Base-by-base conservation (phyloP, 208 protist genomes). In the Leishmania major region DNA sequence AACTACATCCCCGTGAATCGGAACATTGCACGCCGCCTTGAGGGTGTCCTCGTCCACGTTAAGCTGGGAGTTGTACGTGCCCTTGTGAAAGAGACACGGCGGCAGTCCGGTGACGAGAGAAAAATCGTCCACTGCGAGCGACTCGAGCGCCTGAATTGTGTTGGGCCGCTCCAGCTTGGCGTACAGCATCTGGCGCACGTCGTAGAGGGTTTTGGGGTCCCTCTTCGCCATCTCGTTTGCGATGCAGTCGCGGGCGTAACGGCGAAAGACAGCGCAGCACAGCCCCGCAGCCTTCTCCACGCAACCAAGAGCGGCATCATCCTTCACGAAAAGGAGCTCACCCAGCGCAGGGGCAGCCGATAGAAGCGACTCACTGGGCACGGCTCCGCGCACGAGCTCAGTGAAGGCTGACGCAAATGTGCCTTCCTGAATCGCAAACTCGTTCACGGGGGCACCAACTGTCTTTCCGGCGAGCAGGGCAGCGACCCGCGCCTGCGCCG, bases 251-350 rank as follows among this genome's bases (percentile, higher is more conserved):
- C 92, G 88, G 1, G 84, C 92, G 73, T 92, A 96, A 55, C 91
- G 93, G 17, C 91, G 92, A 64, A 96, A 96, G 51, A 96, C 85
- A 25, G 90, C 87, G 51, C 85, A 95, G 84, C 93, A 97, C 49
- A 97, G 87, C 0, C 89, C 89, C 2, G 93, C 93, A 1, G 95
- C 95, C 76, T 93, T 95, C 59, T 93, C 91, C 11, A 97, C 82
- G 55, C 85, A 88, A 11, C 49, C 85, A 19, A 95, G 84, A 69
- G 93, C 93, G 2, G 81, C 87, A 25, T 85, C 92, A 80, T 97
- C 95, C 84, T 97, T 97, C 43, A 90, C 83, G 57, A 96, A 97
- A 25, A 97, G 88, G 13, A 97, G 88, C 81, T 94, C 89, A 13
- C 95, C 95, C 22, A 97, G 64, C 13, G 90, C 67, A 37, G 90